Evolutionary conservation across 2,329 filamentous ascomycete species (phyloP).

Genomic region (Talaromyces rugulosus): DNA sequence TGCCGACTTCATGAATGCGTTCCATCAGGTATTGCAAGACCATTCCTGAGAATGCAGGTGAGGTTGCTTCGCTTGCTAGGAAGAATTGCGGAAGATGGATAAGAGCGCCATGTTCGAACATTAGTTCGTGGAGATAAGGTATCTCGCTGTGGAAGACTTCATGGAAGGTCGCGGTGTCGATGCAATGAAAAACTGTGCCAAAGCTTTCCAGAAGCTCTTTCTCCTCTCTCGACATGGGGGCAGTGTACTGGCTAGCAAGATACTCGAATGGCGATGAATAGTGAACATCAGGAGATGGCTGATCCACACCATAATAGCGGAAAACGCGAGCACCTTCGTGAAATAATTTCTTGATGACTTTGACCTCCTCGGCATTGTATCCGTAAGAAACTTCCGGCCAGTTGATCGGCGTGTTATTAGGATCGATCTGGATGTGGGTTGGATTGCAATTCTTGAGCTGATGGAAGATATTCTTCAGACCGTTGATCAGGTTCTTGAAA

Average conservation of each 20-base stretch:
- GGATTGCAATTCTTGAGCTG: constrained; percentile 89
- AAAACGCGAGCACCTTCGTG: constrained; percentile 95
- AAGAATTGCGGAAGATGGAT: constrained; percentile 97
- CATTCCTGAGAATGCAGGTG: constrained; percentile 97
- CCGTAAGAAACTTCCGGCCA: constrained; percentile 96
- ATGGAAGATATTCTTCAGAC: constrained; percentile 93
- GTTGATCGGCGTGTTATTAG: constrained; percentile 73
- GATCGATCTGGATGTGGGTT: constrained; percentile 63
- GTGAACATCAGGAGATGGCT: constrained; percentile 65
- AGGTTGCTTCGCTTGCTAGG: constrained; percentile 96
- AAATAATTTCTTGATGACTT: constrained; percentile 95
- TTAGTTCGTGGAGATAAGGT: constrained; percentile 92
- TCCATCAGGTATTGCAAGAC: constrained; percentile 96
- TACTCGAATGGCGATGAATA: constrained; percentile 83
- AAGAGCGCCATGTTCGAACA: constrained; percentile 91
- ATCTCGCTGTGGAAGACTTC: constrained; percentile 98
- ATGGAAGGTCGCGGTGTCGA: constrained; percentile 96
- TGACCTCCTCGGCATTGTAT: constrained; percentile 94
- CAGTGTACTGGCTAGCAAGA: constrained; percentile 91
- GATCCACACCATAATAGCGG: constrained; percentile 91
- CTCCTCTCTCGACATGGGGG: constrained; percentile 90
- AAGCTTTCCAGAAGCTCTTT: constrained; percentile 97
- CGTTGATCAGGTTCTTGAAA: constrained; percentile 94
- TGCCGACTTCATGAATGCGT: constrained; percentile 90
- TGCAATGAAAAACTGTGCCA: constrained; percentile 95